Evolutionary conservation across 2,329 filamentous ascomycete species (phyloP), one percentile per base, ranked within the genome.

Genomic region (Cryoendolithus antarcticus): DNA sequence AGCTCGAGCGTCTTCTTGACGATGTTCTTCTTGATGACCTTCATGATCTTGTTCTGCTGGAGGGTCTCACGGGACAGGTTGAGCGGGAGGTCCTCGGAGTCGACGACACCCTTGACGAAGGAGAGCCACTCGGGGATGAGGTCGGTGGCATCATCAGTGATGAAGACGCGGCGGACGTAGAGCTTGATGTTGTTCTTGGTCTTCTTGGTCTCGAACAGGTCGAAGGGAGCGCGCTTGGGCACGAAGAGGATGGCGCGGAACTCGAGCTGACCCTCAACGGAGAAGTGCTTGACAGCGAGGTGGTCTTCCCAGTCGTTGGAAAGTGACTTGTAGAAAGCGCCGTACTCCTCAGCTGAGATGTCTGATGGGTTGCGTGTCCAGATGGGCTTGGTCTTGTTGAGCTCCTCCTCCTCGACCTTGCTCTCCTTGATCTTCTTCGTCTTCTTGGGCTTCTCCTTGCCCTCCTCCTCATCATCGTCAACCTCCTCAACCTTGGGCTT

Each of bases 141-240:
- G 65, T 98, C 91, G 56, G 91, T 96, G 57, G 91, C 91, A 67
- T 98, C 91, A 56, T 98, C 91, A 46, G 91, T 98, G 76, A 98
- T 98, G 83, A 98, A 98, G 69, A 98, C 91, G 66, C 91, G 91
- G 67, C 91, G 89, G 62, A 98, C 91, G 72, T 98, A 98, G 58
- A 98, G 82, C 82, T 98, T 98, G 80, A 98, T 96, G 83, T 98
- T 98, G 84, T 96, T 98, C 86, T 98, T 98, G 64, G 89, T 95
- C 83, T 95, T 94, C 86, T 98, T 98, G 65, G 89, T 95, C 83
- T 98, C 91, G 67, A 98, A 98, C 48, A 98, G 84, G 63, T 98
- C 91, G 68, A 98, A 98, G 58, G 91, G 91, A 67, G 91, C 91
- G 60, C 91, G 89, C 85, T 98, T 96, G 65, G 91, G 91, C 40